Percentiles rank a stretch among this genome's conserved stretches.
These are phyloP conservation scores for Acephala macrosclerotiorum DNA, from an alignment of 2,329 filamentous ascomycete species.

Conservation along the genomic window DNA sequence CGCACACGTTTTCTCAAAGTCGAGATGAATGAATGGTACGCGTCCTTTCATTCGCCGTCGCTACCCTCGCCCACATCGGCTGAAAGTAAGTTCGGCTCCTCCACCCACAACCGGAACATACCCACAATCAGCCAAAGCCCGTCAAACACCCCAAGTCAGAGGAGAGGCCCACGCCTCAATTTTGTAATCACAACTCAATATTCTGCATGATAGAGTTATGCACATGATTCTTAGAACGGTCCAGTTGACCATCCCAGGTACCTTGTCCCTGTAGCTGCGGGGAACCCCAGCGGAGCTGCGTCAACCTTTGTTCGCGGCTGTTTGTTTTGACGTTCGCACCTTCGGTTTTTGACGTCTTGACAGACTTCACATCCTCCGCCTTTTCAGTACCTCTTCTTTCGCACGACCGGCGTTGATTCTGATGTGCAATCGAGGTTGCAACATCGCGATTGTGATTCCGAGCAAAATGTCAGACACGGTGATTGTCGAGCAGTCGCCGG, in stretches of 20 bases:
- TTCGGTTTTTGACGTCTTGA: background rate
- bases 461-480: background rate
- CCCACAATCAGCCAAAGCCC: background rate
- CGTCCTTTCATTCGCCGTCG: background rate
- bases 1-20: too few relatives aligned
- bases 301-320: constrained; percentile 4
- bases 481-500: background rate
- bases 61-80: background rate
- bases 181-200: background rate
- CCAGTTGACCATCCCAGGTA: background rate
- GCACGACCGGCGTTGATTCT: background rate
- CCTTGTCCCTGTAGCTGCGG: background rate
- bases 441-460: background rate
- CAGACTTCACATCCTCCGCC: background rate
- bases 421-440: background rate
- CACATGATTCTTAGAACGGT: background rate
- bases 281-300: constrained; percentile 6
- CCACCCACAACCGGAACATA: background rate
- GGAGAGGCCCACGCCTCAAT: background rate
- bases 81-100: background rate
- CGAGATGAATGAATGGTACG: too few relatives aligned
- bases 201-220: background rate
- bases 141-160: background rate
- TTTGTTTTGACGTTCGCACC: constrained; percentile 4
- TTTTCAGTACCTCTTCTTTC: background rate